Evolutionary conservation across 2,329 filamentous ascomycete species (phyloP), one percentile per base, ranked within the genome.

Genomic region (Colletotrichum melonis): DNA sequence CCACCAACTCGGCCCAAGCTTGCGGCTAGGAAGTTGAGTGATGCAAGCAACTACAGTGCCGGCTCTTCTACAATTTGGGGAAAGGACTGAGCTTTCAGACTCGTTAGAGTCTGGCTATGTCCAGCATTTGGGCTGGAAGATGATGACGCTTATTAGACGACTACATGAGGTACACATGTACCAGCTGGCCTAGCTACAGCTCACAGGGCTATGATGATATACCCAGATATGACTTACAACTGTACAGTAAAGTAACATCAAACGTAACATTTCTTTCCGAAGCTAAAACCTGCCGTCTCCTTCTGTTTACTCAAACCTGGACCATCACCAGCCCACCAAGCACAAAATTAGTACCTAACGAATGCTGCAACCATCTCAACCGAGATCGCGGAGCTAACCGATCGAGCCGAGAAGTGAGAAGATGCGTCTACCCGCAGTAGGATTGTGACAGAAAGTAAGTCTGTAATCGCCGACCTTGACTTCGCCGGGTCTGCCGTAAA

Each of bases 21-120:
- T 19, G 67, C 67, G 19, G 62, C 60, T 9, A 65, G 70, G 57
- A 73, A 66, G 30, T 16, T 46, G 60, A 73, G 70, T 22, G 56
- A 73, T 5, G 28, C 46, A 16, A 70, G 70, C 24, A 38, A n/a
- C 7, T 57, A 52, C 9, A 70, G 60, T 14, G 19, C 8, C 6
- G 26, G 46, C 6, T 62, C 70, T 12, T 35, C 59, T 4, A 42
- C 19, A 24, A 65, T 32, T 4, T 49, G 55, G 4, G 59, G 46
- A 6, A 65, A 22, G 35, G 55, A 62, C 5, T 64, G 46, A 65
- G 7, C 5, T 12, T 24, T 3, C 2, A 7, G 24, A 30, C 26
- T 59, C 6, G 26, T 6, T 5, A 4, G n/a, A 63, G 54, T n/a
- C 19, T 26, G 16, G 28, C 3, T 16, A 52, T 22, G 24, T 2